Evolutionary conservation across 805 yeast genomes (phyloP).

Genomic region (Cyberlindnera samutprakarnensis): DNA sequence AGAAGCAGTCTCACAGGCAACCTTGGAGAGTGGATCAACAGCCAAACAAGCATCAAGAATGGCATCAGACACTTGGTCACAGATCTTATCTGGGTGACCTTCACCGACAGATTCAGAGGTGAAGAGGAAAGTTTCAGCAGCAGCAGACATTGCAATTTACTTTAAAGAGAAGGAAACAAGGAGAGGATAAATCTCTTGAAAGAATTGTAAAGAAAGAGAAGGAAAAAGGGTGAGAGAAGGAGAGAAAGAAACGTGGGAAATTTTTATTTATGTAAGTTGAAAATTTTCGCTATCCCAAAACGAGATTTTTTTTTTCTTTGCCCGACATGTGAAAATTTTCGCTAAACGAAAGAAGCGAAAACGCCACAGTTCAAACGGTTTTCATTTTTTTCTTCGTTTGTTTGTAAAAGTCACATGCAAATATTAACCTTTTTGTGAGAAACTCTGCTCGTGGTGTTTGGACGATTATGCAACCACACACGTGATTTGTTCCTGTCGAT

Average conservation of each 20-base stretch:
- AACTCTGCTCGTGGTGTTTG: no score
- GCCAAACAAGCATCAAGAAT: constrained; percentile 95
- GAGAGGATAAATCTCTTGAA: no score
- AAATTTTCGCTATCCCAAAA: not conserved
- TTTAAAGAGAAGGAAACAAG: constrained; percentile 1
- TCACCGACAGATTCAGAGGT: constrained; percentile 91
- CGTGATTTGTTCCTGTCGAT: no score
- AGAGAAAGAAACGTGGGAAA: not conserved
- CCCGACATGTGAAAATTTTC: no score
- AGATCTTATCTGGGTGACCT: constrained; percentile 93
- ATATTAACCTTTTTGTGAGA: no score
- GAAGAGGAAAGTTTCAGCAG: constrained; percentile 45
- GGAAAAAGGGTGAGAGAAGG: not conserved
- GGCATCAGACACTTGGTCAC: constrained; percentile 99
- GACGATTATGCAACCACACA: no score
- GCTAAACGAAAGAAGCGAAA: no score
- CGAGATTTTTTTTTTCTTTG: not conserved
- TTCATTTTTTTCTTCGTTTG: no score
- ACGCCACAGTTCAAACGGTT: no score
- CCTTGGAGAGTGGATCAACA: constrained; percentile 95
- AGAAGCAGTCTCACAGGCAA: constrained; percentile 98
- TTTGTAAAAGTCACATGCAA: no score
- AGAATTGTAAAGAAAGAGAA: no score
- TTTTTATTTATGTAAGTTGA: not conserved
- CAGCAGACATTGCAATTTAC: constrained; percentile 19